Evolutionary conservation across 2,329 filamentous ascomycete species (phyloP).

Genomic region (Alternaria dauci): DNA sequence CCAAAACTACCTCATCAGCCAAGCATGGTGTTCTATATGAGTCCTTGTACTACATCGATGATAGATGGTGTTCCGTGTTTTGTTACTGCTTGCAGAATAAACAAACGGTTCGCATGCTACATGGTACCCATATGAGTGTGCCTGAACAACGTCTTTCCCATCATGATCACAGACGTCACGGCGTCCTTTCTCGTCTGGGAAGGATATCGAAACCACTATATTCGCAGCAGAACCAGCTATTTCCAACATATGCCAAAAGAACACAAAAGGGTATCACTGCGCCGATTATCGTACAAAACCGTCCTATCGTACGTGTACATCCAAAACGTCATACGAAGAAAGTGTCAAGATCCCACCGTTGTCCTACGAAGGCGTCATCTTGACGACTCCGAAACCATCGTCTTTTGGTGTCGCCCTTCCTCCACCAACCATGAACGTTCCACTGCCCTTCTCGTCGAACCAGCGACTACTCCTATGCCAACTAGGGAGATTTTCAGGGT

Average conservation of each 20-base stretch:
- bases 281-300: neutral
- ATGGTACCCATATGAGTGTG: no score
- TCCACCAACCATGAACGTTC: conserved; percentile 44
- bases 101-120: no score
- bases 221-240: neutral
- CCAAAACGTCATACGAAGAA: neutral
- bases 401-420: conserved; percentile 25
- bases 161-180: no score
- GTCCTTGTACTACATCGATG: neutral
- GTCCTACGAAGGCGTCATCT: conserved; percentile 5
- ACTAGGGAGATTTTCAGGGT: conserved; percentile 41
- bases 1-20: no score
- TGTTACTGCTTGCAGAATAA: neutral
- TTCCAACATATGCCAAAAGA: neutral
- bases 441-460: conserved; percentile 40
- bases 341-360: neutral
- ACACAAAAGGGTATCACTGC: neutral
- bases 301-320: neutral
- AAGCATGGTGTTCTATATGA: no score
- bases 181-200: no score
- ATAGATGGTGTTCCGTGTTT: neutral
- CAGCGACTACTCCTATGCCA: conserved; percentile 46
- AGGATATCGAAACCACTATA: neutral
- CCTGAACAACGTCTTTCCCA: no score
- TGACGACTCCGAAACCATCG: conserved; percentile 7